Conservation (phyloP, 2,329 filamentous ascomycete genomes). For the Myriangium duriaei region DNA sequence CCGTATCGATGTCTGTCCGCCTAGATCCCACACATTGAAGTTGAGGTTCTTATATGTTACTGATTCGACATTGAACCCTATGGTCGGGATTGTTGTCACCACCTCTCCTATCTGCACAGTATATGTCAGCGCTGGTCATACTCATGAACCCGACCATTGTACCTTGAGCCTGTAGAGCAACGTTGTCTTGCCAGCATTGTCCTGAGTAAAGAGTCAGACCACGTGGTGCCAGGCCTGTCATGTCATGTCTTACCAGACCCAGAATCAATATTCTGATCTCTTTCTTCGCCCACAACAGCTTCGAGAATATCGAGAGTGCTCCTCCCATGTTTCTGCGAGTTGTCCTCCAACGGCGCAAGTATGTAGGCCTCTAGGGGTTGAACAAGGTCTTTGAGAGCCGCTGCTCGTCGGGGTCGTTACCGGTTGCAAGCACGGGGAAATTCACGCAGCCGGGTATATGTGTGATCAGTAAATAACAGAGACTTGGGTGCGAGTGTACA, state of each 20-base stretch:
- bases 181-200: slow-evolving; percentile 97
- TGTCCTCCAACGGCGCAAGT: slow-evolving; percentile 1
- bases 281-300: slow-evolving; percentile 82
- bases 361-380: not conserved
- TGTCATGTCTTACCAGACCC: slow-evolving; percentile 57
- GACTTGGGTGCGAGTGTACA: not conserved
- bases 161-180: slow-evolving; percentile 94
- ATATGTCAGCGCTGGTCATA: not conserved
- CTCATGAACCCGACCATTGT: too few species aligned
- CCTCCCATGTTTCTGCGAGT: slow-evolving; percentile 37
- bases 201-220: slow-evolving; percentile 40
- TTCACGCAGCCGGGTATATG: too few species aligned
- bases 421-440: too few species aligned
- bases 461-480: too few species aligned
- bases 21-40: slow-evolving; percentile 98
- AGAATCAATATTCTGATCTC: slow-evolving; percentile 94
- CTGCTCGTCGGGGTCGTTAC: too few species aligned
- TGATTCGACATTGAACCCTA: slow-evolving; percentile 98
- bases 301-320: slow-evolving; percentile 47
- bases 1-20: slow-evolving; percentile 95
- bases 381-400: too few species aligned
- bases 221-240: not conserved
- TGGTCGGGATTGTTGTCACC: slow-evolving; percentile 96
- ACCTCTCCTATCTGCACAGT: slow-evolving; percentile 81
- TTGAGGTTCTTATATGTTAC: slow-evolving; percentile 98